Conservation (phyloP, 768 basidiomycete species). For the Auricularia cornea region DNA sequence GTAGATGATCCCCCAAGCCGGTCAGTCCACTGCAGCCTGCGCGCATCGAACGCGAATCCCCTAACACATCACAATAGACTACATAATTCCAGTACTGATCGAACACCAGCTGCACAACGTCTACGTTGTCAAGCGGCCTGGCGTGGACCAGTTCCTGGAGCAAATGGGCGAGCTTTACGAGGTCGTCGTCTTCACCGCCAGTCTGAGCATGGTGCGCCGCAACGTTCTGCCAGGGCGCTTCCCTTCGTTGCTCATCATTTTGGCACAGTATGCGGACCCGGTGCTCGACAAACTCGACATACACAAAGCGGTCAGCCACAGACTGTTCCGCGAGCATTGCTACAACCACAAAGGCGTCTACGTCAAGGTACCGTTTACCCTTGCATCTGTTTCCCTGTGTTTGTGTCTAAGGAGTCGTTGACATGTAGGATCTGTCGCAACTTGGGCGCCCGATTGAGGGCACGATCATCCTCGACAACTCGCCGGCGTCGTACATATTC, state of each 20-base stretch:
- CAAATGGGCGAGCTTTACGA: constrained; percentile 99
- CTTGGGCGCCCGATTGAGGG: constrained; percentile 89
- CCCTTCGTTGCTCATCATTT: constrained; percentile 9
- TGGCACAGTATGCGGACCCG: constrained; percentile 85
- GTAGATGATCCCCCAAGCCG: constrained; percentile 82
- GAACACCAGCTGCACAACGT: constrained; percentile 98
- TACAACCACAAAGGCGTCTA: constrained; percentile 99
- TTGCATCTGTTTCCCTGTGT: background rate
- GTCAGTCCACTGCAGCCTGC: background rate
- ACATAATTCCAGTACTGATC: constrained; percentile 97
- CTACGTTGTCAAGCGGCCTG: constrained; percentile 97
- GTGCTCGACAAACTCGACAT: constrained; percentile 95
- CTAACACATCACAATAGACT: constrained; percentile 40
- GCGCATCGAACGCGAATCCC: background rate
- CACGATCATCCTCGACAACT: constrained; percentile 97
- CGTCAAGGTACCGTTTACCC: constrained; percentile 69
- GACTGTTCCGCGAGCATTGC: constrained; percentile 95
- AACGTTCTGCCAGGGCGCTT: background rate
- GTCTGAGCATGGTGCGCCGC: constrained; percentile 79
- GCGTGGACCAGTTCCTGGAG: constrained; percentile 93
- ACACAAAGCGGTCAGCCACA: constrained; percentile 85
- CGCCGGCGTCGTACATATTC: constrained; percentile 98
- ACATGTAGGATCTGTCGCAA: constrained; percentile 82
- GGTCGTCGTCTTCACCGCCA: constrained; percentile 96
- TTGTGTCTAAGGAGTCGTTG: background rate